Evolutionary conservation across 768 basidiomycete species (phyloP), one percentile per base, ranked within the genome.

Genomic region (Lentinula sp.): DNA sequence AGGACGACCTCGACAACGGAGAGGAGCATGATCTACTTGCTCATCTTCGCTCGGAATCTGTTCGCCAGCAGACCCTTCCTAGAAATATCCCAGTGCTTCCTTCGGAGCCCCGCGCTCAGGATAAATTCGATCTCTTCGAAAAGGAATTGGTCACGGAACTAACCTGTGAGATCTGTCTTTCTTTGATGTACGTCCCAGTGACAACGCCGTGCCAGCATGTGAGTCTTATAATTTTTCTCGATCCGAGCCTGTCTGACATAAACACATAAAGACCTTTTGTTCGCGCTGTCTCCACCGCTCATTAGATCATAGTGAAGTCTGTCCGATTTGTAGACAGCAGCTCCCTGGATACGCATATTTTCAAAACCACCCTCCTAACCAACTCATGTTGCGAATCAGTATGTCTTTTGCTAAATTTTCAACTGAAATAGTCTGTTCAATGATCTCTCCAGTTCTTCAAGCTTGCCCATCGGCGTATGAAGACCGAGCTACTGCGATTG

Each of bases 171-270:
- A 95, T 98, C 37, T 98, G 96, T 74, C 90, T 90, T 69, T 81
- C 81, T 69, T 75, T 97, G 42, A 78, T 95, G 65, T 86, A 86
- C 74, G 85, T 92, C 64, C 95, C 96, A 5, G 80, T 95, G 55
- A 98, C 96, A 15, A 91, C 95, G 3, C 91, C 93, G 11, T 98
- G 96, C 73, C 95, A 98, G 72, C 96, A 98, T 75, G 93, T 91
- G 69, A 68, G 87, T 80, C 51, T 50, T 56, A 53, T 54, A 60
- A 61, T 39, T 37, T 59, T 57, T 52, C 51, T 43, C 65, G 48
- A 60, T 60, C 57, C 21, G 59, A 42, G 59, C 50, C 39, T 40
- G 16, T 60, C 39, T 50, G 46, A 53, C 57, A 58, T 65, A 1
- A 28, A 35, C 50, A 60, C 5, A 21, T 53, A 8, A 67, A 95